These are phyloP conservation scores for Colletotrichum sp. DNA, from an alignment of 2,329 filamentous ascomycete species.

Conservation along the genomic window DNA sequence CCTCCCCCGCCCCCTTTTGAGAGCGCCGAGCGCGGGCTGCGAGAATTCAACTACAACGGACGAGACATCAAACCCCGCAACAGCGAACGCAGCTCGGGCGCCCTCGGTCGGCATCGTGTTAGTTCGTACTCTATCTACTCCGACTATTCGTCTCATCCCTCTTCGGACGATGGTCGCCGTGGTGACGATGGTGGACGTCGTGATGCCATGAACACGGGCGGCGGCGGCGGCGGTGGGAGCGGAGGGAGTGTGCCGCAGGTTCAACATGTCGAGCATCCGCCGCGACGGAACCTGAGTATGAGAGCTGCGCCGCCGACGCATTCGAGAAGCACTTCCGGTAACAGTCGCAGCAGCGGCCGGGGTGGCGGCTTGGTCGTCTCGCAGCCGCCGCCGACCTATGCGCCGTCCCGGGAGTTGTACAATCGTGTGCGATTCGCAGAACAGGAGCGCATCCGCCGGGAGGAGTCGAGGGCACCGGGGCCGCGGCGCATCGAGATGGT, in stretches of 20 bases:
- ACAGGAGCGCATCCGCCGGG: background rate
- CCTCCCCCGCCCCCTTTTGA: background rate
- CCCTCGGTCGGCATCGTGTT: background rate
- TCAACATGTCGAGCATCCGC: background rate
- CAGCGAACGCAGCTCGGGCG: constrained; percentile 12
- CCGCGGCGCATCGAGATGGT: background rate
- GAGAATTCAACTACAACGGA: constrained; percentile 20
- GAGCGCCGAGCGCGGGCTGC: constrained; percentile 13
- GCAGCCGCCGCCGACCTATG: constrained; percentile 10
- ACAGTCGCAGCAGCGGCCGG: background rate
- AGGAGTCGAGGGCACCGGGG: background rate
- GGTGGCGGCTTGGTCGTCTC: background rate
- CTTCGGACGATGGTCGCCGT: background rate
- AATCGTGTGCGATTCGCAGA: constrained; percentile 13
- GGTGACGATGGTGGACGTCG: background rate
- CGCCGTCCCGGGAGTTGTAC: background rate
- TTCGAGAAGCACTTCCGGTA: background rate
- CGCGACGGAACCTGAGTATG: background rate
- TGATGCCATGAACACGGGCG: background rate
- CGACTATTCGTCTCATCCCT: constrained; percentile 4
- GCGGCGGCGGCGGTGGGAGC: background rate
- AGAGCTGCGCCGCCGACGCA: background rate
- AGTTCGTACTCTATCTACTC: constrained; percentile 8
- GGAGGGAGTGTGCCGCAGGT: background rate
- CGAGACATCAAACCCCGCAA: constrained; percentile 7